phyloP scores from a whole-genome alignment of 106 monocot genomes.

The Acorus calamus region DNA sequence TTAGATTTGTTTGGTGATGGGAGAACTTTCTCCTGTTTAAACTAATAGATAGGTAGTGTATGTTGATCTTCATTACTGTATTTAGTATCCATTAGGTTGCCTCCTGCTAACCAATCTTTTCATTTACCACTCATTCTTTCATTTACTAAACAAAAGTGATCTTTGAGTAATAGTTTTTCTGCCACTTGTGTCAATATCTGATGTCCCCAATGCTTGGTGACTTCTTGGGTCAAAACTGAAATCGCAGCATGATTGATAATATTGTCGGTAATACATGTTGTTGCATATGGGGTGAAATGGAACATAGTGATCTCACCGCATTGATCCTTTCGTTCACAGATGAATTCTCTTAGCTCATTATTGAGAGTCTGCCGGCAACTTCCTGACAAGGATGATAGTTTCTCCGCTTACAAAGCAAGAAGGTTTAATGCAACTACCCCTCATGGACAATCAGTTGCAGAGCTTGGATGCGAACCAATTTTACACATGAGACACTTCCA shows the following conservation, averaged over 20 bases:
- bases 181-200: too few species aligned
- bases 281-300: not conserved
- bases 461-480: slow-evolving; percentile 94
- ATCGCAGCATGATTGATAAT: not conserved
- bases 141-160: too few species aligned
- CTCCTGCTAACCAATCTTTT: too few species aligned
- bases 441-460: slow-evolving; percentile 80
- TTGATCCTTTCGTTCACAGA: slow-evolving; percentile 37
- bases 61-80: too few species aligned
- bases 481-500: slow-evolving; percentile 96
- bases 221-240: too few species aligned
- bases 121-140: too few species aligned
- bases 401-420: slow-evolving; percentile 47
- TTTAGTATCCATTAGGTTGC: too few species aligned
- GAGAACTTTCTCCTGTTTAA: too few species aligned
- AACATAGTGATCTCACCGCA: not conserved
- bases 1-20: too few species aligned
- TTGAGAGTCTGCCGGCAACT: slow-evolving; percentile 66
- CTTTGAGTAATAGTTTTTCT: too few species aligned
- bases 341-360: slow-evolving; percentile 80
- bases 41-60: too few species aligned
- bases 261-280: not conserved
- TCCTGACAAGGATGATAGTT: slow-evolving; percentile 43
- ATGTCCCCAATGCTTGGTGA: too few species aligned
- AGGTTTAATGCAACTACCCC: slow-evolving; percentile 66